Evolutionary conservation across 257 asterid species (phyloP).

Genomic region (Jacaranda mimosifolia): DNA sequence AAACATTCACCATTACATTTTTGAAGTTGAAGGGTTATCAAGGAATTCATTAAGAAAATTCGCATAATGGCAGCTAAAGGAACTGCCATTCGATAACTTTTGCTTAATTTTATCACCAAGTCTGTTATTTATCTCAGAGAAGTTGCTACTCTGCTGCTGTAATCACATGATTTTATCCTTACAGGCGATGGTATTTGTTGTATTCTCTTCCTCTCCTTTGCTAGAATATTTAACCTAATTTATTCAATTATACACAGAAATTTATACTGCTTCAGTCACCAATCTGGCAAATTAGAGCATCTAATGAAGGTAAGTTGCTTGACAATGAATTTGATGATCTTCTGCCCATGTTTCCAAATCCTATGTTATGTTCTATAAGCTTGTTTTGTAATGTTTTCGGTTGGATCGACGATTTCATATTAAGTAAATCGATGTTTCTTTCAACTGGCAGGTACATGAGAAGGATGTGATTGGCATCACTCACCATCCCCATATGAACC

Average conservation of each 20-base stretch:
- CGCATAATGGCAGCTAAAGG: neutral
- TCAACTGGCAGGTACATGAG: slow-evolving; percentile 78
- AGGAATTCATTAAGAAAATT: neutral
- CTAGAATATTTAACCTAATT: slow-evolving; percentile 15
- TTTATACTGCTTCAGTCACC: slow-evolving; percentile 89
- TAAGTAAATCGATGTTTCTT: neutral
- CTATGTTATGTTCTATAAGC: slow-evolving; percentile 7
- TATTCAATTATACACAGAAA: slow-evolving; percentile 58
- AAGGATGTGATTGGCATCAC: slow-evolving; percentile 93
- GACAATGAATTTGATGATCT: neutral
- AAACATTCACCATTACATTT: neutral
- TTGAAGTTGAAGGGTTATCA: neutral
- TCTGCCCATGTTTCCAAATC: neutral
- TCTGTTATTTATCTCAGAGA: neutral
- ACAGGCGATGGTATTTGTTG: neutral
- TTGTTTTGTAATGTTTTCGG: too few species aligned
- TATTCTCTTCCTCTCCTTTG: neutral
- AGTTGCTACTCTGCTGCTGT: neutral
- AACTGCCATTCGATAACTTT: neutral
- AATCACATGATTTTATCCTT: neutral
- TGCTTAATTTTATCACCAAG: neutral
- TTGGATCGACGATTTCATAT: neutral
- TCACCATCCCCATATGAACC: slow-evolving; percentile 95
- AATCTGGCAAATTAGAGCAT: slow-evolving; percentile 96
- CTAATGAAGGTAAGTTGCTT: slow-evolving; percentile 81